Conservation (phyloP, 768 basidiomycete species). For the Terana coerulea region DNA sequence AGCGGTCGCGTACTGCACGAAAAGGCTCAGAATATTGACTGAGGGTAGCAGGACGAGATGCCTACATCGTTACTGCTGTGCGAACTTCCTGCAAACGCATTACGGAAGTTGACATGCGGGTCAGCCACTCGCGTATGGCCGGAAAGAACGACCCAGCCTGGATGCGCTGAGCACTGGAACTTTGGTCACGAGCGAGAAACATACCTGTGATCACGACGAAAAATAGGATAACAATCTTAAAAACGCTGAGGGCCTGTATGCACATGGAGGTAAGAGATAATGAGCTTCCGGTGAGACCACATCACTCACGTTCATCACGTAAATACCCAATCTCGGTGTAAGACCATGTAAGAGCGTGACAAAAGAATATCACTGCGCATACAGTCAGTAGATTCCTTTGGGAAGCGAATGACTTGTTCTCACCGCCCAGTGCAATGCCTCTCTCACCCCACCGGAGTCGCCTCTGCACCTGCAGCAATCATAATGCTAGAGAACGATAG, state of each 20-base stretch:
- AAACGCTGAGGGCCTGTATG: slow-evolving; percentile 42
- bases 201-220: slow-evolving; percentile 50
- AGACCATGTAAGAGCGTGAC: slow-evolving; percentile 50
- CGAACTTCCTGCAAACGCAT: slow-evolving; percentile 55
- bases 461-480: slow-evolving; percentile 25
- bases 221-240: slow-evolving; percentile 52
- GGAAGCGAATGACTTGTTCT: slow-evolving; percentile 4
- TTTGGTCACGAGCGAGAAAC: slow-evolving; percentile 1
- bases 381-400: background rate
- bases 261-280: background rate
- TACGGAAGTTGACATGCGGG: slow-evolving; percentile 53
- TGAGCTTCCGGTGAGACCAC: background rate
- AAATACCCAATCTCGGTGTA: slow-evolving; percentile 43
- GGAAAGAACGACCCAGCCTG: slow-evolving; percentile 57
- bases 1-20: slow-evolving; percentile 50
- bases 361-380: slow-evolving; percentile 44
- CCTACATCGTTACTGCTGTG: slow-evolving; percentile 45
- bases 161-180: background rate
- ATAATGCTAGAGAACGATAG: slow-evolving; percentile 38
- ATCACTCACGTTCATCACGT: slow-evolving; percentile 50
- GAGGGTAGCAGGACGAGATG: background rate
- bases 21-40: background rate
- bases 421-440: slow-evolving; percentile 56
- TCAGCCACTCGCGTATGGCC: slow-evolving; percentile 53
- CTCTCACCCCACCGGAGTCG: slow-evolving; percentile 46